Evolutionary conservation across 306 rosid species (phyloP), one percentile per base, ranked within the genome.

Genomic region (Cicer pinnatifidum): DNA sequence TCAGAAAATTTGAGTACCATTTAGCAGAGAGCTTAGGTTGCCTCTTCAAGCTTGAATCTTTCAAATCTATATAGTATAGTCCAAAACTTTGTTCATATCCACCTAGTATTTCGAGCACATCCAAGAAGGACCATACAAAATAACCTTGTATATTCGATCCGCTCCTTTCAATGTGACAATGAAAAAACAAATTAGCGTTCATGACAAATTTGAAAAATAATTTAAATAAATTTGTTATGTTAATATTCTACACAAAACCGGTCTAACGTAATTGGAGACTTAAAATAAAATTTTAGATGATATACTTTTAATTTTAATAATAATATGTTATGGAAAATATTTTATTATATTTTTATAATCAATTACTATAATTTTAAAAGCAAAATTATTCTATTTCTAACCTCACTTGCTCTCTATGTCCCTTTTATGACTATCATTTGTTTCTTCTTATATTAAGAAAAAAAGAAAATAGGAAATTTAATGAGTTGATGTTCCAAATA

Each of bases 61-160:
- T 50, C 69, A 84, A 6, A 75, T 83, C 87, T 0, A 87, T 23
- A 19, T 76, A 80, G 50, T 81, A 84, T 71, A 90, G 65, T 50
- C 94, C 94, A 51, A 0, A 92, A 11, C 89, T 53, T 0, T n/a
- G 9, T 39, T 58, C 48, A 60, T 76, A 84, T 62, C 96, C 89
- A 43, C 7, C 41, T 7, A 88, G 6, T 41, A 90, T 12, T 83
- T 92, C 92, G 1, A 78, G 52, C 7, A 53, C 44, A 59, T 90
- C 96, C 75, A 88, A 8, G 35, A 90, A 79, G 12, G 92, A 86
- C 98, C 96, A 90, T 6, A 67, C 57, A 48, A 92, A 88, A 59
- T 90, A 90, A 5, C 94, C 92, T 78, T 70, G 84, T 37, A 84
- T 19, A 9, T 92, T 83, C 7, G 81, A 75, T 77, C 96, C 96